Percentiles rank a stretch among this genome's conserved stretches.
phyloP scores from a whole-genome alignment of 768 basidiomycete species.

The Glaciozyma antarctica region DNA sequence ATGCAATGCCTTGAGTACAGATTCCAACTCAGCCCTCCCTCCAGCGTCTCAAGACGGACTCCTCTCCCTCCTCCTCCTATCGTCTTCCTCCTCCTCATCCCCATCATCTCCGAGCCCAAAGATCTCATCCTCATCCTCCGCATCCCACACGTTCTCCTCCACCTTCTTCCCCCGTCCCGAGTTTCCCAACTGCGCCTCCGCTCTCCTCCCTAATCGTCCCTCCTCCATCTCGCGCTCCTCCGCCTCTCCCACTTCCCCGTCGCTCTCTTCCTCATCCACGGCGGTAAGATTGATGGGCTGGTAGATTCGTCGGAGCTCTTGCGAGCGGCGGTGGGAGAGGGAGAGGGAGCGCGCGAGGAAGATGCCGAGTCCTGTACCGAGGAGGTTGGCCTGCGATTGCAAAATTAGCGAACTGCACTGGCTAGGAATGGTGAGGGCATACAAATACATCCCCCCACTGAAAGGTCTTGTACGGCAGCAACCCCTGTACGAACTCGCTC shows the following conservation, averaged over 20 bases:
- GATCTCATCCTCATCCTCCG: background rate
- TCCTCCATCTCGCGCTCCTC: slow-evolving; percentile 1
- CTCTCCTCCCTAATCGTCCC: background rate
- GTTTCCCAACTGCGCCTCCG: background rate
- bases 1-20: too few relatives aligned
- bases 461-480: slow-evolving; percentile 3
- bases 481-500: background rate
- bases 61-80: too few relatives aligned
- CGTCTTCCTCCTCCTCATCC: background rate
- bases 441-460: background rate
- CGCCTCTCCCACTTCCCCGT: background rate
- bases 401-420: too few relatives aligned
- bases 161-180: background rate
- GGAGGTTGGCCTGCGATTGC: background rate
- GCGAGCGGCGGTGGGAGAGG: background rate
- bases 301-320: background rate
- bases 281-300: background rate
- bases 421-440: too few relatives aligned
- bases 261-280: background rate
- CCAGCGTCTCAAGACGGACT: too few relatives aligned
- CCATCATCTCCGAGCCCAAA: background rate
- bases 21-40: too few relatives aligned
- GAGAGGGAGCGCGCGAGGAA: background rate
- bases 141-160: slow-evolving; percentile 4
- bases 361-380: background rate